These are phyloP conservation scores for Cymodocea nodosa DNA, from an alignment of 116 monocot species.

Conservation along the genomic window DNA sequence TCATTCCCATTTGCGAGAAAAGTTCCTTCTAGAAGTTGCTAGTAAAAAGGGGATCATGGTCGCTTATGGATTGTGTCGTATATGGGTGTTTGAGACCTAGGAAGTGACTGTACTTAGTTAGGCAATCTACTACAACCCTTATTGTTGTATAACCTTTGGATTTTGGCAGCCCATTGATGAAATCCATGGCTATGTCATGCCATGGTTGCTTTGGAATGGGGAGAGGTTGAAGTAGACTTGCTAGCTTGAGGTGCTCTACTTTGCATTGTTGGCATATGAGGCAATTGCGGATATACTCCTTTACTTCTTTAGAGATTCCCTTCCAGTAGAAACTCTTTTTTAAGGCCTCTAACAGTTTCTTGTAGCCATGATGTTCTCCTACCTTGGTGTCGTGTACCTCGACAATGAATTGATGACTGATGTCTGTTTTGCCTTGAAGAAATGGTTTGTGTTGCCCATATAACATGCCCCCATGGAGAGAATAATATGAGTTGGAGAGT, in stretches of 20 bases:
- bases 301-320: neutral
- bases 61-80: neutral
- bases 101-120: neutral
- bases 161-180: neutral
- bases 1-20: neutral
- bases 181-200: constrained; percentile 2
- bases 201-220: neutral
- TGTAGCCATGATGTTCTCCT: neutral
- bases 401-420: too few species aligned
- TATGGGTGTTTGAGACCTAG: neutral
- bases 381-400: neutral
- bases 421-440: too few species aligned
- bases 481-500: too few species aligned
- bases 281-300: neutral
- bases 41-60: neutral
- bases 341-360: neutral
- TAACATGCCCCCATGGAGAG: too few species aligned
- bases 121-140: neutral
- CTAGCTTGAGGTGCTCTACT: neutral
- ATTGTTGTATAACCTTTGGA: neutral
- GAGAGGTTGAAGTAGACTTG: neutral
- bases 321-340: neutral
- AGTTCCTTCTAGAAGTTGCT: neutral
- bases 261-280: neutral
- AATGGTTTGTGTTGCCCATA: too few species aligned